Conservation (phyloP, 1,284 basidiomycete genomes). For the Cryptococcus maquisensis region DNA sequence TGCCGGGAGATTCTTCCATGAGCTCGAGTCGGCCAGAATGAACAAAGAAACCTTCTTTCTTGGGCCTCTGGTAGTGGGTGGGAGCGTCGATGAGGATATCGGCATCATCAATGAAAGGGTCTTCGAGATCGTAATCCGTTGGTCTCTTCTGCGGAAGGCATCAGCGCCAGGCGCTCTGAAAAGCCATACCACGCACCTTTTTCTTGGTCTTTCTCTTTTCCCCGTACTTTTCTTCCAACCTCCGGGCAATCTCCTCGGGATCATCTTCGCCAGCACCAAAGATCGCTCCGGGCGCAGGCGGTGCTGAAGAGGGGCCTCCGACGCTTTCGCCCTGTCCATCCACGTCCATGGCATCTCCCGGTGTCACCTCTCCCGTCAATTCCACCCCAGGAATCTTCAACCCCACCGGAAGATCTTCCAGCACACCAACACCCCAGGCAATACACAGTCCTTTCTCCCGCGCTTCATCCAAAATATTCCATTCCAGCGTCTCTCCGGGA, state of each 20-base stretch:
- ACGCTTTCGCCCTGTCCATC: conserved; percentile 9
- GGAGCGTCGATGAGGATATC: conserved; percentile 86
- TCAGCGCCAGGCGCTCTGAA: neutral
- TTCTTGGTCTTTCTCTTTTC: conserved; percentile 19
- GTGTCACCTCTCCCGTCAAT: neutral
- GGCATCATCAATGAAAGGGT: conserved; percentile 97
- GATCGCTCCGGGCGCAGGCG: conserved; percentile 4
- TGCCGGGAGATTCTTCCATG: conserved; percentile 31
- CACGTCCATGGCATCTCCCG: neutral
- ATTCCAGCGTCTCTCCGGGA: conserved; percentile 26
- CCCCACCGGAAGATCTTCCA: conserved; percentile 7
- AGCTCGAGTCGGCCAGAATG: conserved; percentile 77
- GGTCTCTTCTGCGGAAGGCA: conserved; percentile 49
- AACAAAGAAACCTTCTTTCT: conserved; percentile 91
- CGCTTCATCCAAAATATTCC: conserved; percentile 39
- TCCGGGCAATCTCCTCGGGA: conserved; percentile 31
- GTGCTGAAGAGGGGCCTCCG: neutral
- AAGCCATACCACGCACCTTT: conserved; percentile 6
- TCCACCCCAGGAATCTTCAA: neutral
- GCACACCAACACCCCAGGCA: conserved; percentile 16
- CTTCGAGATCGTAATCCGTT: conserved; percentile 80
- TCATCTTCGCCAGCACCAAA: conserved; percentile 14
- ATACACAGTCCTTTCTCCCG: conserved; percentile 23
- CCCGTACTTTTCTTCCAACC: conserved; percentile 35
- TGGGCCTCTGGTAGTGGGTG: conserved; percentile 86